A percentile compares a stretch with the other conserved stretches of the same genome.
Evolutionary conservation across 768 basidiomycete genomes (phyloP).

Genomic region (Boletus rufocinnamomeus): DNA sequence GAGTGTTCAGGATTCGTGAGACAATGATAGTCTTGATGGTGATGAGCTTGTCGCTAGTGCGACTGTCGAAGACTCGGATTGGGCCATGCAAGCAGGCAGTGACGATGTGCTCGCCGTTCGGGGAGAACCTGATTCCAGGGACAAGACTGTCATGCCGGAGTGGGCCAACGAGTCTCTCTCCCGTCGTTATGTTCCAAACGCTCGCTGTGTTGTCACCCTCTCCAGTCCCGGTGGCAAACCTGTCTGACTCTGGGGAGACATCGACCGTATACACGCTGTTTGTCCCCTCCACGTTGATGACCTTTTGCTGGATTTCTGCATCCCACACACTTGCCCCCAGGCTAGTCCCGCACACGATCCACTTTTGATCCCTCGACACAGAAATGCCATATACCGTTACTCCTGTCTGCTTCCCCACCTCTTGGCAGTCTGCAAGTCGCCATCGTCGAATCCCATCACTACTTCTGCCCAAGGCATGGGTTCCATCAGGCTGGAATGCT

Average conservation of each 20-base stretch:
- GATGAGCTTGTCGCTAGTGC: not conserved
- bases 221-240: too few relatives aligned
- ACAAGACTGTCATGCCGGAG: not conserved
- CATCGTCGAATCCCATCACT: not conserved
- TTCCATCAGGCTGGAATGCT: not conserved
- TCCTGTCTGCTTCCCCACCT: not conserved
- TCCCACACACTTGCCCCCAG: not conserved
- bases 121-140: not conserved
- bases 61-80: not conserved
- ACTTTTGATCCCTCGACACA: not conserved
- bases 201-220: too few relatives aligned
- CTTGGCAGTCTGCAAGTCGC: not conserved
- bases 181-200: too few relatives aligned
- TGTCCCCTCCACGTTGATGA: not conserved
- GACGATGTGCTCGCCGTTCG: too few relatives aligned
- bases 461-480: not conserved
- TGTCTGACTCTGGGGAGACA: not conserved
- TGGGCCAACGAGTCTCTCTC: not conserved
- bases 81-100: not conserved
- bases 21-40: too few relatives aligned
- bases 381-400: not conserved
- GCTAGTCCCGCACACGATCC: not conserved
- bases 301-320: not conserved
- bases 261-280: accelerated
- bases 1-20: not conserved